phyloP scores from a whole-genome alignment of 2,329 filamentous ascomycete species.

The Didymella segeticola region DNA sequence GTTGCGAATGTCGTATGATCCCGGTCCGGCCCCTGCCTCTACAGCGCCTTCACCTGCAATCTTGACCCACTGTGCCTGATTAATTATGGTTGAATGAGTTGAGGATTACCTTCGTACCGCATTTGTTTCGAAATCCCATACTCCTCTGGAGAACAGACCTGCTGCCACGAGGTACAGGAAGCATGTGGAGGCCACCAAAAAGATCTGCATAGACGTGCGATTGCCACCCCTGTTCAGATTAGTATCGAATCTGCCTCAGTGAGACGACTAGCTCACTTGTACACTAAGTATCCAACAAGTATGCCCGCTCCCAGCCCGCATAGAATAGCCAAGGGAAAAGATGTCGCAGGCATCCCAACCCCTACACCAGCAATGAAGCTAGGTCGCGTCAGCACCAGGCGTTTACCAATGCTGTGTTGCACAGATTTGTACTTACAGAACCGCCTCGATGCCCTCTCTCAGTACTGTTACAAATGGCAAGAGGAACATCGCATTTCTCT shows the following conservation, averaged over 20 bases:
- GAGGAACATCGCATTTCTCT: conserved; percentile 86
- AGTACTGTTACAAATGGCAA: conserved; percentile 89
- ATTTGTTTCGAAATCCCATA: conserved; percentile 77
- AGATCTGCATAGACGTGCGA: conserved; percentile 70
- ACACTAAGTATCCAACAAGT: conserved; percentile 75
- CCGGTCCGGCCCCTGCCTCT: conserved; percentile 70
- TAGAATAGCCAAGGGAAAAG: conserved; percentile 80
- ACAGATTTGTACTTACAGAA: too few relatives aligned
- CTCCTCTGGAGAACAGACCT: conserved; percentile 77
- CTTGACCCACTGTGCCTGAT: conserved; percentile 73
- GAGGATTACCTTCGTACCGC: too few relatives aligned
- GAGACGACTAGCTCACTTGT: too few relatives aligned
- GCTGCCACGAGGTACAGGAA: conserved; percentile 85
- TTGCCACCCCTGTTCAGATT: too few relatives aligned
- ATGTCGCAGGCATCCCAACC: conserved; percentile 73
- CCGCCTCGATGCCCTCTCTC: conserved; percentile 83
- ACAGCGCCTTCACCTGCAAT: conserved; percentile 67
- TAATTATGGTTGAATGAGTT: too few relatives aligned
- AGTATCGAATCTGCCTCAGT: too few relatives aligned
- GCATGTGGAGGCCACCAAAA: conserved; percentile 82
- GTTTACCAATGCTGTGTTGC: too few relatives aligned
- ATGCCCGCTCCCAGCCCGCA: conserved; percentile 72
- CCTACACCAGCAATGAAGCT: conserved; percentile 88
- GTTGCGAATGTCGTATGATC: conserved; percentile 78
- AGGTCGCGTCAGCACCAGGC: too few relatives aligned